These are phyloP conservation scores for Naganishia sp. DNA, from an alignment of 1,284 basidiomycete species.

Conservation along the genomic window DNA sequence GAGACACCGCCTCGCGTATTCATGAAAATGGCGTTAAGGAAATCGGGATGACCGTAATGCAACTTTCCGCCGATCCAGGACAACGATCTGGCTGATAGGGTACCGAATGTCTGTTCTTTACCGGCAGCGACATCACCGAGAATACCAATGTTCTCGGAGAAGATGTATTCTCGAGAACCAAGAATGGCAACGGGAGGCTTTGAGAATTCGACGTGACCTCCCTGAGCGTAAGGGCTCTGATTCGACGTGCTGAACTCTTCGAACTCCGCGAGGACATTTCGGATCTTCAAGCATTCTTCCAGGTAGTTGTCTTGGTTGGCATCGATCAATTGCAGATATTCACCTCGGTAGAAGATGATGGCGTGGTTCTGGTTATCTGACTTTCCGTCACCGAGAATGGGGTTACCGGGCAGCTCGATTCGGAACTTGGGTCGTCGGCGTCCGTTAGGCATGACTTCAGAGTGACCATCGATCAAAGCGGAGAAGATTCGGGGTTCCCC, in stretches of 20 bases:
- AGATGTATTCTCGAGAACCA: constrained; percentile 98
- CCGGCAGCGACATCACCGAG: constrained; percentile 97
- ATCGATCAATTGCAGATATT: constrained; percentile 98
- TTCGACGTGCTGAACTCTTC: constrained; percentile 86
- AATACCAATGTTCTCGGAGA: constrained; percentile 99
- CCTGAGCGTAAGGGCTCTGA: constrained; percentile 83
- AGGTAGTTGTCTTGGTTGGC: constrained; percentile 99
- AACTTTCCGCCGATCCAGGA: constrained; percentile 98
- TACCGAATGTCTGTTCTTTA: constrained; percentile 99
- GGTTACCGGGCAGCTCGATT: constrained; percentile 96
- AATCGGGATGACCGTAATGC: constrained; percentile 98
- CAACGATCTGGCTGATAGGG: constrained; percentile 88
- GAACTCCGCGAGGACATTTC: constrained; percentile 97
- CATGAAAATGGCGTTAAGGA: constrained; percentile 98
- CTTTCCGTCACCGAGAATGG: constrained; percentile 98
- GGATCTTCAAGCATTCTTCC: constrained; percentile 98
- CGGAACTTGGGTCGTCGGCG: constrained; percentile 94
- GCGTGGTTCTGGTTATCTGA: constrained; percentile 99
- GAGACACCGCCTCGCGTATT: constrained; percentile 96
- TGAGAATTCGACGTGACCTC: constrained; percentile 82
- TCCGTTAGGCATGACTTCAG: constrained; percentile 87
- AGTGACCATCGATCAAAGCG: constrained; percentile 94
- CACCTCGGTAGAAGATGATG: constrained; percentile 98
- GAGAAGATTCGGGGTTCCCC: constrained; percentile 95
- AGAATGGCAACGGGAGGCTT: constrained; percentile 92